Percentiles rank a stretch among this genome's conserved stretches.
Evolutionary conservation across 2,329 filamentous ascomycete species (phyloP).

Genomic region (Phoma sp.): DNA sequence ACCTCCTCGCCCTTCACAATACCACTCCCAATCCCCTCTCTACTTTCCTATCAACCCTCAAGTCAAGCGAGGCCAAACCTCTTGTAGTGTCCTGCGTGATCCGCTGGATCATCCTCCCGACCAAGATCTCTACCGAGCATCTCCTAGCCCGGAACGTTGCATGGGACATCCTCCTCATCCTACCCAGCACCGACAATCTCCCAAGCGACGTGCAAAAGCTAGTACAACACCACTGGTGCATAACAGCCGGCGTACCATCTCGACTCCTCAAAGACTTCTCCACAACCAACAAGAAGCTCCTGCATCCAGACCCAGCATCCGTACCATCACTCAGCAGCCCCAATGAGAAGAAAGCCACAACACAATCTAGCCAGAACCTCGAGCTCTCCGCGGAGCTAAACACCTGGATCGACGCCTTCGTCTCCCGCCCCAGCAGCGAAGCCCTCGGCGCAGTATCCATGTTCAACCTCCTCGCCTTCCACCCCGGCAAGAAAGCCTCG

Average conservation of each 20-base stretch:
- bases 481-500: slow-evolving; percentile 56
- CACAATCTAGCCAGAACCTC: slow-evolving; percentile 55
- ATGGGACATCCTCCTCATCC: slow-evolving; percentile 59
- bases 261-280: slow-evolving; percentile 49
- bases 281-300: slow-evolving; percentile 45
- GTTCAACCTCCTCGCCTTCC: slow-evolving; percentile 69
- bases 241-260: slow-evolving; percentile 54
- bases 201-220: slow-evolving; percentile 30
- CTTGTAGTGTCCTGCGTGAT: slow-evolving; percentile 53
- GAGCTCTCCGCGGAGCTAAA: slow-evolving; percentile 61
- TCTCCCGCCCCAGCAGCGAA: slow-evolving; percentile 14
- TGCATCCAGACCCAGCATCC: slow-evolving; percentile 45
- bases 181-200: slow-evolving; percentile 39
- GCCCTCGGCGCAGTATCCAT: slow-evolving; percentile 61
- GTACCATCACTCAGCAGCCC: slow-evolving; percentile 48
- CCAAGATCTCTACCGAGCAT: slow-evolving; percentile 48
- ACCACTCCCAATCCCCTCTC: slow-evolving; percentile 39
- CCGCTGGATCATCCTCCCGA: slow-evolving; percentile 59
- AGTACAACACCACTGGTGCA: slow-evolving; percentile 43
- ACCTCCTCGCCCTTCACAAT: slow-evolving; percentile 53
- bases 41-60: slow-evolving; percentile 53
- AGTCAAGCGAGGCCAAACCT: slow-evolving; percentile 42
- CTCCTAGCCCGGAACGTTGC: slow-evolving; percentile 51
- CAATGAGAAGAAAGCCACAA: slow-evolving; percentile 27
- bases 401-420: slow-evolving; percentile 56